A percentile compares a stretch with the other conserved stretches of the same genome.
These are phyloP conservation scores for Thalassiosira livingstoniorum DNA, from an alignment of 352 stramenopile genomes.

Conservation along the genomic window DNA sequence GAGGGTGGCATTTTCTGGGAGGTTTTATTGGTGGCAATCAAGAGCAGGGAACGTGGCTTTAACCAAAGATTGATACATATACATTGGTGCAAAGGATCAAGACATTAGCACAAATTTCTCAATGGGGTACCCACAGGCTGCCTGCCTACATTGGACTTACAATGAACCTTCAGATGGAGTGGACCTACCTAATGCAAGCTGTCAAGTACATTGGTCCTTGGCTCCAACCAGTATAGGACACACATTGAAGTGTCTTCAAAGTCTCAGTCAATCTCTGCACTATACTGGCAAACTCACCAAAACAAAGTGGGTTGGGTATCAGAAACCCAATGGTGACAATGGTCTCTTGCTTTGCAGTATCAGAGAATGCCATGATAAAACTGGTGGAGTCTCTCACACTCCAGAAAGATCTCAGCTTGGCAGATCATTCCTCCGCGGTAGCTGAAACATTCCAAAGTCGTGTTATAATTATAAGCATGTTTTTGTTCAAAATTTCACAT, in stretches of 20 bases:
- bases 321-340: slow-evolving; percentile 31
- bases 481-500: no score
- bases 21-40: slow-evolving; percentile 29
- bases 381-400: slow-evolving; percentile 9
- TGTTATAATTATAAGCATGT: no score
- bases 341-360: slow-evolving; percentile 2
- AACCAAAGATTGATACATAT: slow-evolving; percentile 23
- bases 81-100: slow-evolving; percentile 16
- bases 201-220: slow-evolving; percentile 16
- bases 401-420: neutral
- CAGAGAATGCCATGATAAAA: neutral
- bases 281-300: slow-evolving; percentile 21
- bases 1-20: slow-evolving; percentile 29
- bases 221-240: slow-evolving; percentile 41
- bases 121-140: slow-evolving; percentile 47
- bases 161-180: slow-evolving; percentile 51
- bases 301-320: slow-evolving; percentile 30
- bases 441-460: neutral
- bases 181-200: slow-evolving; percentile 49
- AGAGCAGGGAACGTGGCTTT: slow-evolving; percentile 21
- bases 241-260: slow-evolving; percentile 25
- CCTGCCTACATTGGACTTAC: slow-evolving; percentile 55
- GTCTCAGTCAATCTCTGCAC: slow-evolving; percentile 11
- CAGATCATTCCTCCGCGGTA: neutral
- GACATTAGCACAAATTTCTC: slow-evolving; percentile 2